Evolutionary conservation across 2,329 filamentous ascomycete species (phyloP), one percentile per base, ranked within the genome.

Genomic region (Aspergillus sp.): DNA sequence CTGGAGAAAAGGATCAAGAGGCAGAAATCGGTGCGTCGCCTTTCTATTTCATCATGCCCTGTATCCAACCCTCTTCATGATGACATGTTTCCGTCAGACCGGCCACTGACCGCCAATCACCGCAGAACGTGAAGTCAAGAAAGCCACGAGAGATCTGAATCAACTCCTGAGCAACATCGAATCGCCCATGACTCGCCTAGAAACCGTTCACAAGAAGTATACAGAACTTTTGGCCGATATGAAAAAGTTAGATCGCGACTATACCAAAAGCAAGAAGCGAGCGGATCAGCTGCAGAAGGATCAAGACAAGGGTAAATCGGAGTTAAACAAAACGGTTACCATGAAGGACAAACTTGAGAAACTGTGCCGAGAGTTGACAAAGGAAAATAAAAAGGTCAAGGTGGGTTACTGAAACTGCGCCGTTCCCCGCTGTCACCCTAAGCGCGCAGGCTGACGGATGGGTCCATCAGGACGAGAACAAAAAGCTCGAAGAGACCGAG

Each of bases 381-480:
- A 93, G 64, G 94, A 99, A 68, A 99, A 99, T 72, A 97, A 97
- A 75, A 95, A 96, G 76, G 85, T 99, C 60, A 97, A 97, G 87
- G 90, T 94, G 73, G 62, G 77, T 70, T 50, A 41, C 49, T 51
- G 23, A 10, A 7, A 2, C 10, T 25, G 23, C 23, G 23, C 23
- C 23, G 23, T 25, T 25, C 23, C 23, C 23, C 10, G 23, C 23
- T 9, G 5, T 9, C 23, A 25, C n/a, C n/a, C n/a, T n/a, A n/a
- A n/a, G n/a, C n/a, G 23, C 23, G 23, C 23, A 25, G 23, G 49
- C 59, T 61, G 55, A 63, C 50, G 45, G 10, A 9, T 34, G 10
- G 10, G 47, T 53, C 49, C 52, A 57, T 49, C 69, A 91, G 88
- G 89, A 91, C 75, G 94, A 99, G 72, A 96, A 97, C 72, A 93